Evolutionary conservation across 2,329 filamentous ascomycete species (phyloP).

Genomic region (Ploettnerulaceae sp.): DNA sequence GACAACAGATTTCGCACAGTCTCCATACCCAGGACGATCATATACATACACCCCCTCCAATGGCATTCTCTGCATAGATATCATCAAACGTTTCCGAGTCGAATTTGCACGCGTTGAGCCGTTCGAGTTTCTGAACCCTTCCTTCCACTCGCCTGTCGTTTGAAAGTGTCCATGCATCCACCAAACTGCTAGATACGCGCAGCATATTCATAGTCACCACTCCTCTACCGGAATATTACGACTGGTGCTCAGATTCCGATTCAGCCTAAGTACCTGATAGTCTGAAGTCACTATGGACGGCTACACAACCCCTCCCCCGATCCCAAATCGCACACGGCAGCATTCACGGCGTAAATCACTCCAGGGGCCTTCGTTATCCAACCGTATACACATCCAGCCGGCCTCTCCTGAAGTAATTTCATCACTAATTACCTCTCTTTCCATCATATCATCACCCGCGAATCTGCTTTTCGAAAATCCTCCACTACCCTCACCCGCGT

Average conservation of each 20-base stretch:
- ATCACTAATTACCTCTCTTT: constrained; percentile 63
- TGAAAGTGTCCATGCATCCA: constrained; percentile 28
- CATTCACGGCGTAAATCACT: constrained; percentile 31
- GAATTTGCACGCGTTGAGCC: constrained; percentile 12
- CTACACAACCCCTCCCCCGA: constrained; percentile 27
- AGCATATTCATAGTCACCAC: constrained; percentile 6
- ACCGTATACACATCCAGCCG: constrained; percentile 32
- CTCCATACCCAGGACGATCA: not conserved
- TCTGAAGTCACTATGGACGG: constrained; percentile 23
- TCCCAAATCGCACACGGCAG: constrained; percentile 28
- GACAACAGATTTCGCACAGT: not conserved
- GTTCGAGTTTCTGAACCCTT: constrained; percentile 23
- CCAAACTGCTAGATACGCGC: constrained; percentile 18
- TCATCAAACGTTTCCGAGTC: constrained; percentile 22
- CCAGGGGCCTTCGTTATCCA: constrained; percentile 28
- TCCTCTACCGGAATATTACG: constrained; percentile 8
- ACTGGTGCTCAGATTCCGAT: constrained; percentile 14
- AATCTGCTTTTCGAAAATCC: constrained; percentile 64
- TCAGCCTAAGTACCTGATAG: constrained; percentile 18
- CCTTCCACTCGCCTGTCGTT: constrained; percentile 16
- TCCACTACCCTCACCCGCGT: constrained; percentile 33
- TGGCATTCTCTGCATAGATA: constrained; percentile 21
- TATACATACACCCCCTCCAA: constrained; percentile 21
- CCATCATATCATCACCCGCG: constrained; percentile 62
- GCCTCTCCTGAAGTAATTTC: constrained; percentile 64